Percentiles rank a stretch among this genome's conserved stretches.
Evolutionary conservation across 2,329 filamentous ascomycete genomes (phyloP).

Genomic region (Arachnopeziza araneosa): DNA sequence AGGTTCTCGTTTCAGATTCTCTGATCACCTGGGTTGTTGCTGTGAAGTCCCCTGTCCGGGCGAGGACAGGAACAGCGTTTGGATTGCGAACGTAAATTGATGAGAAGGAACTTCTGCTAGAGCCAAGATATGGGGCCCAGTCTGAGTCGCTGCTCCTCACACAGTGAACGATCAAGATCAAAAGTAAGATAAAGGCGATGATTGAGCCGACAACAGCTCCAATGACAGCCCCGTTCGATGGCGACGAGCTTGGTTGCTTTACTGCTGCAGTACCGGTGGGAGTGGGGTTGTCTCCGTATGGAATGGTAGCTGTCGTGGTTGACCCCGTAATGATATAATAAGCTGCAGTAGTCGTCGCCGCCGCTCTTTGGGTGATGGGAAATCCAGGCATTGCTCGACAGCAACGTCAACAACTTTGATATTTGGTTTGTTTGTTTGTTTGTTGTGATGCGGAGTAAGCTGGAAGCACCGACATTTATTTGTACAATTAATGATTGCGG

Average conservation of each 20-base stretch:
- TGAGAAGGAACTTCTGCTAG: conserved; percentile 2
- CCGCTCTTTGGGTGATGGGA: conserved; percentile 9
- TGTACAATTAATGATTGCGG: not conserved
- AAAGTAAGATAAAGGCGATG: conserved; percentile 8
- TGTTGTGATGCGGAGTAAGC: not conserved
- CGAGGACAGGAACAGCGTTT: conserved; percentile 7
- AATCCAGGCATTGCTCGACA: not conserved
- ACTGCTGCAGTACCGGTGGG: conserved; percentile 4
- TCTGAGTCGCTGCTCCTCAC: conserved; percentile 6
- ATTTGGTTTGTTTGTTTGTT: not conserved
- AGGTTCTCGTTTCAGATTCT: not conserved
- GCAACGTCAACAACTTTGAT: not conserved
- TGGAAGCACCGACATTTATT: not conserved
- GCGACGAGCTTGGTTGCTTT: conserved; percentile 4
- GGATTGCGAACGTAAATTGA: conserved; percentile 11
- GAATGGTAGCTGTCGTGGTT: conserved; percentile 5
- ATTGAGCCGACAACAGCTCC: conserved; percentile 12
- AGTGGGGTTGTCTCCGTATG: conserved; percentile 1
- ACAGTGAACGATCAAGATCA: conserved; percentile 8
- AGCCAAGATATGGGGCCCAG: conserved; percentile 5
- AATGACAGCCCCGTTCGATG: conserved; percentile 8
- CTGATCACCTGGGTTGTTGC: not conserved
- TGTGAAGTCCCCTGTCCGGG: conserved; percentile 1
- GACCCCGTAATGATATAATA: conserved; percentile 1
- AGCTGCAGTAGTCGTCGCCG: conserved; percentile 2